phyloP scores from a whole-genome alignment of 805 yeast species.

The Metschnikowia santaceciliae region DNA sequence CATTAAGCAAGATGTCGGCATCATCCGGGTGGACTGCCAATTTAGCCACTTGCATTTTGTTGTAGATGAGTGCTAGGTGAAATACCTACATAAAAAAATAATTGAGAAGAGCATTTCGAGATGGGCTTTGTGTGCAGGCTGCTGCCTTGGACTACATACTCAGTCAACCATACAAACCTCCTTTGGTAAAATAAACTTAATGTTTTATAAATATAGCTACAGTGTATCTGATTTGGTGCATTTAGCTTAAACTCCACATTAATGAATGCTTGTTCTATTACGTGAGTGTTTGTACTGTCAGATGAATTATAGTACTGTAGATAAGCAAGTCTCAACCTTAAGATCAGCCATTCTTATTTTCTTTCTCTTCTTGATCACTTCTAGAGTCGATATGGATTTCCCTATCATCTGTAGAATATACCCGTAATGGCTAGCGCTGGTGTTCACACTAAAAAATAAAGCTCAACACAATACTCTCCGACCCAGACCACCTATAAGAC shows the following conservation, averaged over 20 bases:
- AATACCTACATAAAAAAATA: conserved; percentile 4
- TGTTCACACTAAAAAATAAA: neutral
- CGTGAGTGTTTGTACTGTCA: too few relatives aligned
- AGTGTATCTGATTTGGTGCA: too few relatives aligned
- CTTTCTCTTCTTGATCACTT: too few relatives aligned
- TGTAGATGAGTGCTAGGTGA: neutral
- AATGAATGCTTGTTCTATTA: too few relatives aligned
- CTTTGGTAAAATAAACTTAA: neutral
- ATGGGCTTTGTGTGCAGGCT: conserved; percentile 15
- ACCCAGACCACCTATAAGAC: conserved; percentile 1
- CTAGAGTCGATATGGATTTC: too few relatives aligned
- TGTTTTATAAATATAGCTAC: too few relatives aligned
- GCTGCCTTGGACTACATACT: neutral
- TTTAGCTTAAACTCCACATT: too few relatives aligned
- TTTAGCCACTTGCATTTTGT: conserved; percentile 66
- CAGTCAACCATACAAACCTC: neutral
- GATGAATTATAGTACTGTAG: too few relatives aligned
- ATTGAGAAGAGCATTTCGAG: conserved; percentile 10
- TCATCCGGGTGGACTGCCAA: conserved; percentile 73
- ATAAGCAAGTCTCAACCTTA: too few relatives aligned
- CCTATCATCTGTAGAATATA: too few relatives aligned
- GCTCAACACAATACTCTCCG: neutral
- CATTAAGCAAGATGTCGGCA: conserved; percentile 65
- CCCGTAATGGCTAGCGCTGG: neutral
- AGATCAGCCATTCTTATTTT: too few relatives aligned